Evolutionary conservation across 23 red algal species (phyloP).

Genomic region (Gracilaria caudata): DNA sequence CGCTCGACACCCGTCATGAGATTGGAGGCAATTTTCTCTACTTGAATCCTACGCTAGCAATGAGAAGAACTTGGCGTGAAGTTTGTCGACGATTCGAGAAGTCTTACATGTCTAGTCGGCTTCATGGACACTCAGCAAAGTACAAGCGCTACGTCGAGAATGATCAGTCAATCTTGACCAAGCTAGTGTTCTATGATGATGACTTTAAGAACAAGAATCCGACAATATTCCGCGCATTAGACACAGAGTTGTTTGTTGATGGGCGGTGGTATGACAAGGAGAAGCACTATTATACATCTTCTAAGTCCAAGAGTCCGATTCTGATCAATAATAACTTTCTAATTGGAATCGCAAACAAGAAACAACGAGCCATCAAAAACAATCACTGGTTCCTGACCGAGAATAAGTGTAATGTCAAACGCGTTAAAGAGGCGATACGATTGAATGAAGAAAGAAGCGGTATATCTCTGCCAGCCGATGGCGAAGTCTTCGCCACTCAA

Average conservation of each 20-base stretch:
- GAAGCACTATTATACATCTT: constrained; percentile 32
- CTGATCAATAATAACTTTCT: constrained; percentile 85
- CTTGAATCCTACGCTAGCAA: constrained; percentile 68
- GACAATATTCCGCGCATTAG: constrained; percentile 66
- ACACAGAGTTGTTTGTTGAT: constrained; percentile 76
- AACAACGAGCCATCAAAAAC: constrained; percentile 36
- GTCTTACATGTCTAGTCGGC: constrained; percentile 38
- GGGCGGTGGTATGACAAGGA: constrained; percentile 78
- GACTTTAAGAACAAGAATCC: constrained; percentile 54
- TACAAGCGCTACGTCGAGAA: constrained; percentile 71
- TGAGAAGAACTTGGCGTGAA: constrained; percentile 58
- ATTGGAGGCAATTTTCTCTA: constrained; percentile 87
- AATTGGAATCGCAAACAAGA: constrained; percentile 72
- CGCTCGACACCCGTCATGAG: constrained; percentile 77
- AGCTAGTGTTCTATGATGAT: constrained; percentile 58
- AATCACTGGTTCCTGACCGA: constrained; percentile 71
- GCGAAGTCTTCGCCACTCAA: background rate
- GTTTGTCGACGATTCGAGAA: constrained; percentile 69
- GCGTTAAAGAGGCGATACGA: constrained; percentile 40
- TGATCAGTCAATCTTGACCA: constrained; percentile 82
- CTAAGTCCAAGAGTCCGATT: constrained; percentile 45
- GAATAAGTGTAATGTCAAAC: constrained; percentile 31
- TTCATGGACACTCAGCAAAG: constrained; percentile 28
- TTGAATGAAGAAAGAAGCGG: constrained; percentile 35
- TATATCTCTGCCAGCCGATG: background rate